phyloP scores from a whole-genome alignment of 179 eudicot species.

The Camellia oleifera region DNA sequence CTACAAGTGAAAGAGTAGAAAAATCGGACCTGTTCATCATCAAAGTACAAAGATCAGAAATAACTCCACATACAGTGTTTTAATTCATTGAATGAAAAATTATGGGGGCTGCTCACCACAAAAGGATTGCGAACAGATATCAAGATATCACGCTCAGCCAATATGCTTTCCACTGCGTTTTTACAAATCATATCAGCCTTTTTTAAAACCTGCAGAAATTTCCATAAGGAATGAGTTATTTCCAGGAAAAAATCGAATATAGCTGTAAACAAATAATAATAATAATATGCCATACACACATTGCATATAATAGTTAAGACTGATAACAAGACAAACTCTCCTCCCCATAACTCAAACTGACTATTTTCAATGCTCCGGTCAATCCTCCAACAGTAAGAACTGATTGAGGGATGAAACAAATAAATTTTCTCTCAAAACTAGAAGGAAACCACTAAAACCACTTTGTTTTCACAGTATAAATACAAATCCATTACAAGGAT shows the following conservation, averaged over 20 bases:
- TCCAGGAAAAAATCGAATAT: slow-evolving; percentile 3
- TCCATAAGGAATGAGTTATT: slow-evolving; percentile 1
- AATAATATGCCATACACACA: background rate
- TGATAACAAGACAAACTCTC: background rate
- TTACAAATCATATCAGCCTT: slow-evolving; percentile 99
- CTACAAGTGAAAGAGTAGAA: slow-evolving; percentile 98
- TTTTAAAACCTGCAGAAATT: slow-evolving; percentile 66
- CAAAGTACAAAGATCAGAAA: slow-evolving; percentile 26
- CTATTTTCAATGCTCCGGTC: background rate
- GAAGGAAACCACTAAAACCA: background rate
- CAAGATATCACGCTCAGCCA: slow-evolving; percentile 96
- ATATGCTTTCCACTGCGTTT: slow-evolving; percentile 96
- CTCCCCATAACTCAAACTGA: background rate
- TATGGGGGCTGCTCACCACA: slow-evolving; percentile 65
- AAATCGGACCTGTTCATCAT: slow-evolving; percentile 84
- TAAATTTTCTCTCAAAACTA: background rate
- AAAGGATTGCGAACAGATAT: slow-evolving; percentile 95
- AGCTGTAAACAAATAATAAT: slow-evolving; percentile 2
- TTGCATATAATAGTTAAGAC: background rate
- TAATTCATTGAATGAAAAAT: slow-evolving; percentile 5
- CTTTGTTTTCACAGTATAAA: background rate
- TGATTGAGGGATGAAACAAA: background rate
- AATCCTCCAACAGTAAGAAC: background rate
- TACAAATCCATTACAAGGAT: slow-evolving; percentile 3
- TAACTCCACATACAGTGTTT: slow-evolving; percentile 17